These are phyloP conservation scores for Cladosporium sp. DNA, from an alignment of 2,329 filamentous ascomycete genomes.

Conservation along the genomic window DNA sequence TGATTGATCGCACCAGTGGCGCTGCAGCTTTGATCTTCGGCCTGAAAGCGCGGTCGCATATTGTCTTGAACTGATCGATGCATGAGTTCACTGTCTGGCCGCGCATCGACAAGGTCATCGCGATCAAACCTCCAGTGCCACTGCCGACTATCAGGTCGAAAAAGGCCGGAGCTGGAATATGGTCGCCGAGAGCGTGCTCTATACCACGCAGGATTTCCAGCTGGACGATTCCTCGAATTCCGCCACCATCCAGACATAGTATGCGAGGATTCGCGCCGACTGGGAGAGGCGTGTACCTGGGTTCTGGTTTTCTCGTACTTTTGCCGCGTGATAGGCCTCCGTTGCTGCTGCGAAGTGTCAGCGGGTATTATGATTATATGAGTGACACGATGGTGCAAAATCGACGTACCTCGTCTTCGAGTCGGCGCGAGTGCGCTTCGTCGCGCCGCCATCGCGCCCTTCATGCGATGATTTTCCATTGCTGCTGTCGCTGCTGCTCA, in stretches of 20 bases:
- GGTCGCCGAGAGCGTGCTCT: conserved; percentile 40
- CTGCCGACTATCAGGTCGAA: conserved; percentile 53
- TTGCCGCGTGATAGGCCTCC: background rate
- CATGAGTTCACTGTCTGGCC: conserved; percentile 43
- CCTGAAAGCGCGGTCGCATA: conserved; percentile 46
- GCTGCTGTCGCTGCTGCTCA: background rate
- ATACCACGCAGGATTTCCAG: conserved; percentile 46
- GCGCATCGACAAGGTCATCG: conserved; percentile 43
- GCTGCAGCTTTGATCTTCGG: conserved; percentile 38
- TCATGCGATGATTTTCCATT: background rate
- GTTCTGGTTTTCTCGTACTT: conserved; percentile 38
- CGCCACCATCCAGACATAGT: conserved; percentile 41
- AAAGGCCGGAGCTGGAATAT: conserved; percentile 45
- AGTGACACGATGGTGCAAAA: background rate
- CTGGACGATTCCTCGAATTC: conserved; percentile 49
- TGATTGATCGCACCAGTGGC: conserved; percentile 18
- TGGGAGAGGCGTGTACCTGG: conserved; percentile 33
- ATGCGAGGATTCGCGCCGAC: conserved; percentile 32
- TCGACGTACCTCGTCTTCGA: background rate
- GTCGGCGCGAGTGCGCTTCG: background rate
- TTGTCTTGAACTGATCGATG: conserved; percentile 40
- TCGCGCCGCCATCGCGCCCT: background rate
- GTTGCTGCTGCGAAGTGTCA: background rate
- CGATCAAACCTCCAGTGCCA: conserved; percentile 48
- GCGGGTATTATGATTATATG: background rate